phyloP scores from a whole-genome alignment of 73 alveolate species.

The Durusdinium trenchii region DNA sequence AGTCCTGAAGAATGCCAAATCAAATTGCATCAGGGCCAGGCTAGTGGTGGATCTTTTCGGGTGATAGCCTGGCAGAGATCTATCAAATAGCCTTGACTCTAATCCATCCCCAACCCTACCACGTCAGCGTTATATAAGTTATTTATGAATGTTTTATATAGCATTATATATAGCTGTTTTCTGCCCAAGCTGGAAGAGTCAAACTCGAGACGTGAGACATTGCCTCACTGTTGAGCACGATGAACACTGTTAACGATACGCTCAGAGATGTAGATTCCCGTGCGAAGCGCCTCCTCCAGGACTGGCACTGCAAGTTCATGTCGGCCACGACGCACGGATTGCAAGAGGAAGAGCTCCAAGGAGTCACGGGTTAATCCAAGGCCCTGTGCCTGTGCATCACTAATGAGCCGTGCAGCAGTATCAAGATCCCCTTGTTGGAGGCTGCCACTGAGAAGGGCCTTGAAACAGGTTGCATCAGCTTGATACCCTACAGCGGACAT shows the following conservation, averaged over 20 bases:
- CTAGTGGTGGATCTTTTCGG: conserved; percentile 59
- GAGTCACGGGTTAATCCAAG: background rate
- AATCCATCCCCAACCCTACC: background rate
- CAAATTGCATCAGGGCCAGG: background rate
- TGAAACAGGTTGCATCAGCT: conserved; percentile 34
- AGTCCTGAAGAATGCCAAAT: background rate
- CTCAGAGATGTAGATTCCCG: conserved; percentile 33
- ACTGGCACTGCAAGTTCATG: conserved; percentile 30
- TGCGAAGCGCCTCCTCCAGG: conserved; percentile 40
- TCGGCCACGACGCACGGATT: conserved; percentile 62
- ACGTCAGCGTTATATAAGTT: background rate
- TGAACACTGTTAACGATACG: conserved; percentile 51
- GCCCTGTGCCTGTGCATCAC: background rate
- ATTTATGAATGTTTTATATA: background rate
- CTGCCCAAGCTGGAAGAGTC: too few species aligned
- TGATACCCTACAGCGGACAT: conserved; percentile 46
- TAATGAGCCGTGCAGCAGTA: conserved; percentile 21
- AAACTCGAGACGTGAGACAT: too few species aligned
- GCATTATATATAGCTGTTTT: too few species aligned
- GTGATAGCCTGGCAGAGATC: conserved; percentile 46
- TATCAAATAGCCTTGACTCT: background rate
- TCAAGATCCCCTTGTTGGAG: conserved; percentile 84
- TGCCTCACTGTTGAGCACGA: too few species aligned
- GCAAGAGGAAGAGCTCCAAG: conserved; percentile 68
- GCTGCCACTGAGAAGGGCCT: conserved; percentile 52